phyloP scores from a whole-genome alignment of 768 basidiomycete genomes.

The Russula earlei region DNA sequence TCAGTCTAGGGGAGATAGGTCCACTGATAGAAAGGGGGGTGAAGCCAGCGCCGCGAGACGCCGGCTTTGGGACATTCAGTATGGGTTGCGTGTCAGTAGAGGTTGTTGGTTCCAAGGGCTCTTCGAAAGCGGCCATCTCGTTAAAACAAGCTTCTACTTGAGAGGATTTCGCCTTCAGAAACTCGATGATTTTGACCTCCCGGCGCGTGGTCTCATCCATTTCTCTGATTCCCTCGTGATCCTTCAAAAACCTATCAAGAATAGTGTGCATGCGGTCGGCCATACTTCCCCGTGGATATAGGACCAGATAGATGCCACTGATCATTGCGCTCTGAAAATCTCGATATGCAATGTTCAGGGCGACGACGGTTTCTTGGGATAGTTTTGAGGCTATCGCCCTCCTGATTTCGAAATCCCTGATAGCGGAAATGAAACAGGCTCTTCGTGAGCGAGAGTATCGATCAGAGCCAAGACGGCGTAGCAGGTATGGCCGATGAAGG shows the following conservation, averaged over 20 bases:
- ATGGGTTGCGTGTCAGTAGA: conserved; percentile 10
- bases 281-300: conserved; percentile 66
- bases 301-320: conserved; percentile 74
- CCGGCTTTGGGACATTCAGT: conserved; percentile 16
- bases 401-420: conserved; percentile 77
- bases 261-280: conserved; percentile 68
- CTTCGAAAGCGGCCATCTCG: conserved; percentile 1
- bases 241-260: conserved; percentile 66
- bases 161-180: conserved; percentile 60
- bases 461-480: conserved; percentile 69
- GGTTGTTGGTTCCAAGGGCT: conserved; percentile 7
- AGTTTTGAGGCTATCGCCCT: conserved; percentile 54
- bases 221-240: conserved; percentile 49
- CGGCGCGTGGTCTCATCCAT: conserved; percentile 76
- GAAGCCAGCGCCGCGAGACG: conserved; percentile 22
- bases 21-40: conserved; percentile 9
- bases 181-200: conserved; percentile 80
- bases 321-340: conserved; percentile 90
- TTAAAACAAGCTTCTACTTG: conserved; percentile 28
- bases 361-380: conserved; percentile 54
- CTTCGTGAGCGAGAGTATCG: conserved; percentile 71
- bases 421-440: conserved; percentile 87
- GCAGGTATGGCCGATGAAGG: conserved; percentile 79
- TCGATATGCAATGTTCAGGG: conserved; percentile 72
- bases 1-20: conserved; percentile 10